Percentiles rank a stretch among this genome's conserved stretches.
Evolutionary conservation across 495 filamentous ascomycete genomes (phyloP).

Genomic region (Jackrogersella multiformis): DNA sequence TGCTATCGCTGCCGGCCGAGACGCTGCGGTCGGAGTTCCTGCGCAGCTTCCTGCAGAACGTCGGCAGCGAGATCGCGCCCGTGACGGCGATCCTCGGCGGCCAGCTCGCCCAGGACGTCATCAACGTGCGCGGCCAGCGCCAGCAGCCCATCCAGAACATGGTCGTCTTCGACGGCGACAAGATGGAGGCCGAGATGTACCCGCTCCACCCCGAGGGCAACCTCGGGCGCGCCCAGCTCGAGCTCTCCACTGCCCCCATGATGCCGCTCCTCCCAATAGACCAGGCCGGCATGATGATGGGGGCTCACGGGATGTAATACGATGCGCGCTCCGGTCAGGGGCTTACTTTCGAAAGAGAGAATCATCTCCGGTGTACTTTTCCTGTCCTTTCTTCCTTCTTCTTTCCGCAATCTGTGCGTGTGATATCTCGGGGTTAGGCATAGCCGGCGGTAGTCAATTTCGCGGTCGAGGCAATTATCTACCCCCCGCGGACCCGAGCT

Average conservation of each 20-base stretch:
- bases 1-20: conserved; percentile 78
- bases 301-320: conserved; percentile 12
- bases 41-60: conserved; percentile 81
- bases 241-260: conserved; percentile 29
- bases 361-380: no score
- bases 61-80: conserved; percentile 82
- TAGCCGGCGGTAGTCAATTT: conserved; percentile 5
- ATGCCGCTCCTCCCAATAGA: conserved; percentile 34
- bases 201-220: conserved; percentile 75
- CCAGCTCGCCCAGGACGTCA: conserved; percentile 92
- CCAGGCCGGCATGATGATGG: conserved; percentile 26
- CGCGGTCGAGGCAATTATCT: neutral
- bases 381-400: no score
- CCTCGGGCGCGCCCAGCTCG: conserved; percentile 53
- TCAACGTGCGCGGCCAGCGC: conserved; percentile 88
- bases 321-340: neutral
- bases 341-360: neutral
- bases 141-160: conserved; percentile 97
- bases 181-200: conserved; percentile 78
- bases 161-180: conserved; percentile 88
- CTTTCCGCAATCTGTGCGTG: no score
- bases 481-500: neutral
- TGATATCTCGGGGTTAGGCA: neutral
- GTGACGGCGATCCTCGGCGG: conserved; percentile 91
- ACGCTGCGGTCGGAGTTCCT: conserved; percentile 82